Conservation (phyloP, 2,329 filamentous ascomycete species). For the Venturia oleaginea region DNA sequence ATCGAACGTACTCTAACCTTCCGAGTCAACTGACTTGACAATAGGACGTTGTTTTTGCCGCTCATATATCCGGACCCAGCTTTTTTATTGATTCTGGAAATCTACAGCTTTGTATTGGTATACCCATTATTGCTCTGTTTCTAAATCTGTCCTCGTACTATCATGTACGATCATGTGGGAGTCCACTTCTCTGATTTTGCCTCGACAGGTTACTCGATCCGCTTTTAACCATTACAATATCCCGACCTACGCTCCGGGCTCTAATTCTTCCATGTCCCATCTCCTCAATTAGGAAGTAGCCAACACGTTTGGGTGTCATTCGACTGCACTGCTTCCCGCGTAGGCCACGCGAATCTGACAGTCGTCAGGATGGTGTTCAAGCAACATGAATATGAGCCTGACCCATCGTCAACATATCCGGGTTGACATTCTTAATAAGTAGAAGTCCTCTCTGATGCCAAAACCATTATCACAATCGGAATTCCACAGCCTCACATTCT, state of each 20-base stretch:
- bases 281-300: neutral
- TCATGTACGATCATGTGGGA: neutral
- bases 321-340: neutral
- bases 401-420: neutral
- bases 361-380: neutral
- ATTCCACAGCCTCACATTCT: neutral
- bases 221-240: neutral
- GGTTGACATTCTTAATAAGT: neutral
- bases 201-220: neutral
- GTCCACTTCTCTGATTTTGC: neutral
- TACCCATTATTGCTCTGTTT: neutral
- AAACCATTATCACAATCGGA: neutral
- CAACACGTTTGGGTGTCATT: neutral
- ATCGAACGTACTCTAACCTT: neutral
- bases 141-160: neutral
- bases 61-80: neutral
- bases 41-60: neutral
- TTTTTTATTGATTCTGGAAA: neutral
- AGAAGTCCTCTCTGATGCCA: neutral
- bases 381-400: neutral
- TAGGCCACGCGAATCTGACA: neutral
- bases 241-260: neutral
- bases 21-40: neutral
- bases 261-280: neutral
- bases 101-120: neutral